A percentile compares a stretch with the other conserved stretches of the same genome.
Conservation (phyloP, 164 flowering plant genomes). For the Vitis vinifera region ASM3070453v1 NC_081822.1:12659001-12659500, state of each 20-base stretch:
- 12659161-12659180: background rate
- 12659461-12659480: constrained; percentile 36
- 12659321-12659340: background rate
- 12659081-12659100: constrained; percentile 53
- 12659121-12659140: background rate
- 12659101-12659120: no score
- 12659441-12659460: constrained; percentile 49
- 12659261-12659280: constrained; percentile 61
- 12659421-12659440: constrained; percentile 59
- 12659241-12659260: constrained; percentile 73
- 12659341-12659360: background rate
- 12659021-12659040: constrained; percentile 53
- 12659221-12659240: constrained; percentile 61
- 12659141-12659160: background rate
- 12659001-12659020: background rate
- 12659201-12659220: constrained; percentile 68
- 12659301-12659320: background rate
- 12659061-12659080: constrained; percentile 63
- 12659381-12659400: constrained; percentile 73
- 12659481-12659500: constrained; percentile 4
- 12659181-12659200: background rate
- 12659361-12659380: constrained; percentile 62
- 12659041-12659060: constrained; percentile 56
- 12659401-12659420: constrained; percentile 70
- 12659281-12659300: background rate